These are phyloP conservation scores for Fraxinus americana DNA, from an alignment of 257 asterid species.

Conservation along the genomic window DNA sequence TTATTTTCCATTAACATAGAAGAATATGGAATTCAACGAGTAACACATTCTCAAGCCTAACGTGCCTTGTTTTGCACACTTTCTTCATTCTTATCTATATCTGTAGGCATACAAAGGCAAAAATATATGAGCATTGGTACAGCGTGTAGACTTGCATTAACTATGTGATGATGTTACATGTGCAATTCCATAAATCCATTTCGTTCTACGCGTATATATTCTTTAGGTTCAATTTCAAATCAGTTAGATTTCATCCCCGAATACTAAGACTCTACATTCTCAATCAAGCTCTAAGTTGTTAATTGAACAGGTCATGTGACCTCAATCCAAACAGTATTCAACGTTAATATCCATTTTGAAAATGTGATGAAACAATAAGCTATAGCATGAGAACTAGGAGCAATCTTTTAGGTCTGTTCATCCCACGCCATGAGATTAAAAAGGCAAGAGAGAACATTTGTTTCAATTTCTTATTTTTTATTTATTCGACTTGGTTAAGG, in stretches of 20 bases:
- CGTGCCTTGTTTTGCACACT: background rate
- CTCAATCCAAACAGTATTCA: background rate
- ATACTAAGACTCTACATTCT: background rate
- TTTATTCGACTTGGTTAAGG: background rate
- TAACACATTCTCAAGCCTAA: background rate
- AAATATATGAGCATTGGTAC: background rate
- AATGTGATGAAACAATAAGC: background rate
- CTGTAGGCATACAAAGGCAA: background rate
- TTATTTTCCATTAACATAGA: slow-evolving; percentile 3
- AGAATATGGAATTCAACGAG: slow-evolving; percentile 8
- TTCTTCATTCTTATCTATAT: background rate
- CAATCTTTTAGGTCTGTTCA: background rate
- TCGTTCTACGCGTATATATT: background rate
- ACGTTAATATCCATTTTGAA: background rate
- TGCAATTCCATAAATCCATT: slow-evolving; percentile 12
- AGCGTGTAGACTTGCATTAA: background rate
- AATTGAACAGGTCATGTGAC: background rate
- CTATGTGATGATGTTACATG: background rate
- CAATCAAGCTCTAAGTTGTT: slow-evolving; percentile 9
- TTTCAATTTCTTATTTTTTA: background rate
- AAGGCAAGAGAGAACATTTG: background rate
- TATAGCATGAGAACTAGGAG: background rate
- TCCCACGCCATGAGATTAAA: background rate
- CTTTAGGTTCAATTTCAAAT: background rate
- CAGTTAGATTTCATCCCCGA: slow-evolving; percentile 4